These are phyloP conservation scores for Colletotrichum acutatum DNA, from an alignment of 2,329 filamentous ascomycete species.

Conservation along the genomic window DNA sequence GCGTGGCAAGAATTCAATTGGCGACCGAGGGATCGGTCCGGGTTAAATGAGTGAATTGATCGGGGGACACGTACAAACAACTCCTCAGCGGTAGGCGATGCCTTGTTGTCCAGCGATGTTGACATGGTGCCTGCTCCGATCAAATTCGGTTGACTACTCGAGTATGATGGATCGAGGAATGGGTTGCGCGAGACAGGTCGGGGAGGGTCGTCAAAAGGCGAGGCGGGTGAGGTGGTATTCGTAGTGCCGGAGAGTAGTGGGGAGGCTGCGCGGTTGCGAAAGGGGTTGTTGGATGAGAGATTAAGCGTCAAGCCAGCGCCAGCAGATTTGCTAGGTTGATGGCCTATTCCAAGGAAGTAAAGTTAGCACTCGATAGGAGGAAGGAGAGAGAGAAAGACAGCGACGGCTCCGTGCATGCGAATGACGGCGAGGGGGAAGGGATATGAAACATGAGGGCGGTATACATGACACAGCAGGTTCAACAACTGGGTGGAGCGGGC, in stretches of 20 bases:
- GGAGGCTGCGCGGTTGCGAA: conserved; percentile 77
- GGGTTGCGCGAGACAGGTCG: conserved; percentile 79
- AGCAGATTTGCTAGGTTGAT: conserved; percentile 56
- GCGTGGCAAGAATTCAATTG: neutral
- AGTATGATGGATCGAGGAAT: conserved; percentile 71
- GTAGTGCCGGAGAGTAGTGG: conserved; percentile 51
- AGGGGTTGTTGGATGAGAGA: conserved; percentile 86
- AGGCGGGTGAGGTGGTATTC: conserved; percentile 57
- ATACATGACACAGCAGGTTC: conserved; percentile 57
- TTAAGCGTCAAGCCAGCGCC: conserved; percentile 66
- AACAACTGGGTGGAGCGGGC: conserved; percentile 51
- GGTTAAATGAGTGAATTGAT: neutral
- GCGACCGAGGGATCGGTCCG: neutral
- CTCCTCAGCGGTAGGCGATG: conserved; percentile 71
- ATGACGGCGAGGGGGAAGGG: conserved; percentile 53
- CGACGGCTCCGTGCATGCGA: conserved; percentile 51
- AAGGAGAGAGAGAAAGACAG: conserved; percentile 34
- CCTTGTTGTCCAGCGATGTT: conserved; percentile 55
- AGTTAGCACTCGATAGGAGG: conserved; percentile 30
- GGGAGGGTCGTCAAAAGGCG: conserved; percentile 69
- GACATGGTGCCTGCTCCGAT: conserved; percentile 63
- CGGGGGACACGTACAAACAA: conserved; percentile 77
- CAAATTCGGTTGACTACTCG: conserved; percentile 42
- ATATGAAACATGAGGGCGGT: conserved; percentile 59
- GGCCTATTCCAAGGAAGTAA: conserved; percentile 47